These are phyloP conservation scores for Massariosphaeria phaeospora DNA, from an alignment of 495 filamentous ascomycete genomes.

Conservation along the genomic window DNA sequence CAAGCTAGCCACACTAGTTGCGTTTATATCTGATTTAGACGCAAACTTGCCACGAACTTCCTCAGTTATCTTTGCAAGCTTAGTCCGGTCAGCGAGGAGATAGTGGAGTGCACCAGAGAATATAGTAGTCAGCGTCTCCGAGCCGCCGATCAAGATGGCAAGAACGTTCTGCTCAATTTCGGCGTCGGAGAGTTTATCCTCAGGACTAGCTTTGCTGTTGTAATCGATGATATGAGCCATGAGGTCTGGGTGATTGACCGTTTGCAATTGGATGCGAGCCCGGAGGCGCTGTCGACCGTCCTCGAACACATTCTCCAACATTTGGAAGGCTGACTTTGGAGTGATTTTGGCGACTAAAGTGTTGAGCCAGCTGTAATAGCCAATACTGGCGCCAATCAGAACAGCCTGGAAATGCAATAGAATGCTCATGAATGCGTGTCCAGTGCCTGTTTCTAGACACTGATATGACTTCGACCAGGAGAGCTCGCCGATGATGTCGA, in stretches of 20 bases:
- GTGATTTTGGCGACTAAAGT: conserved; percentile 8
- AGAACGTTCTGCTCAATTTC: conserved; percentile 22
- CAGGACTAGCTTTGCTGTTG: neutral
- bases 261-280: neutral
- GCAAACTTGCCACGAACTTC: conserved; percentile 13
- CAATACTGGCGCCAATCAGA: conserved; percentile 5
- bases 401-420: conserved; percentile 17
- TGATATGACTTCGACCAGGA: conserved; percentile 4
- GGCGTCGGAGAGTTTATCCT: neutral
- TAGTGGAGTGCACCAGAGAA: conserved; percentile 19
- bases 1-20: neutral
- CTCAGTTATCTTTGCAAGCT: neutral
- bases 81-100: conserved; percentile 4
- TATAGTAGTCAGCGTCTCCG: conserved; percentile 15
- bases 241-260: conserved; percentile 1
- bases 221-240: neutral
- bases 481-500: conserved; percentile 25
- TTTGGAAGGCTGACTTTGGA: conserved; percentile 8
- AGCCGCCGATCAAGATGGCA: conserved; percentile 17
- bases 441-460: conserved; percentile 7
- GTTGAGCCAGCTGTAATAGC: conserved; percentile 11
- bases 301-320: conserved; percentile 12
- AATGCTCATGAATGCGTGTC: conserved; percentile 10
- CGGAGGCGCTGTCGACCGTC: neutral
- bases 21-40: conserved; percentile 2